Percentiles rank a stretch among this genome's conserved stretches.
Conservation (phyloP, 805 yeast species). For the Ogataea philodendri region DNA sequence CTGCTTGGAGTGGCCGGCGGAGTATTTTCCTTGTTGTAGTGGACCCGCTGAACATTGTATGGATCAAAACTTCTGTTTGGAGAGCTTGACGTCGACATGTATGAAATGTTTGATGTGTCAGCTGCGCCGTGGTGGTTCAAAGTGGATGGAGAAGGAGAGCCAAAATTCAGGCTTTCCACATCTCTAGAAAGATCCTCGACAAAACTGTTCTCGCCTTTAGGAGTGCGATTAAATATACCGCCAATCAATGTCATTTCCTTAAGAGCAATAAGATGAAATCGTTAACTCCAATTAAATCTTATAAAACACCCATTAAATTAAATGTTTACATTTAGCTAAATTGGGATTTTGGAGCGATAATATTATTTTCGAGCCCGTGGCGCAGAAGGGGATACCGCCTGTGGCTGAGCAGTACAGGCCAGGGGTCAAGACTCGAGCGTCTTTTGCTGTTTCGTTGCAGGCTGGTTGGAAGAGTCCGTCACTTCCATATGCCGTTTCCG, state of each 20-base stretch:
- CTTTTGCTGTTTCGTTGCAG: too few relatives aligned
- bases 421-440: background rate
- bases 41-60: constrained; percentile 30
- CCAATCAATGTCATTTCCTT: constrained; percentile 30
- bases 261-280: constrained; percentile 3
- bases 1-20: constrained; percentile 34
- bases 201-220: constrained; percentile 27
- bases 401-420: constrained; percentile 1
- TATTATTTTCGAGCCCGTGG: constrained; percentile 3
- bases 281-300: constrained; percentile 3
- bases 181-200: constrained; percentile 36
- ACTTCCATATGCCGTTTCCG: constrained; percentile 2
- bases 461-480: too few relatives aligned
- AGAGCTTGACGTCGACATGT: constrained; percentile 31
- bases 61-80: constrained; percentile 32
- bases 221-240: constrained; percentile 30
- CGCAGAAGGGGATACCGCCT: too few relatives aligned
- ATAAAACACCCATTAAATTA: constrained; percentile 7
- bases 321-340: constrained; percentile 17
- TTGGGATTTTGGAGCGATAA: constrained; percentile 5
- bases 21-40: constrained; percentile 42
- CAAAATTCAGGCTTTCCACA: constrained; percentile 35
- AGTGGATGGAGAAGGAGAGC: constrained; percentile 28
- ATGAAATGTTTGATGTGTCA: constrained; percentile 25
- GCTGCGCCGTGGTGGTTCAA: constrained; percentile 23